Evolutionary conservation across 768 basidiomycete species (phyloP).

Genomic region (Hygrophorus pudorinus): DNA sequence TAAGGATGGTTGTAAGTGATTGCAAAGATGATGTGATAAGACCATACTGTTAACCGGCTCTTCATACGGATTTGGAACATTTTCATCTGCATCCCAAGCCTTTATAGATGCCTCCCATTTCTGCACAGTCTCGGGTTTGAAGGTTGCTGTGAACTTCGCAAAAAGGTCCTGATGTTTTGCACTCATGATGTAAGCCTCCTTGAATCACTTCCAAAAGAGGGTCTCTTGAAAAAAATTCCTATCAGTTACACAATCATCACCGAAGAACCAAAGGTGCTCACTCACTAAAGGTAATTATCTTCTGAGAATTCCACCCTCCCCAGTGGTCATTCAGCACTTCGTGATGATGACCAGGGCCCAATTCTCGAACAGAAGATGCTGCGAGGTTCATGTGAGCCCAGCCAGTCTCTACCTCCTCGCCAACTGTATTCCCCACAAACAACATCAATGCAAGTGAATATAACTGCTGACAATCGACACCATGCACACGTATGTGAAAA

Average conservation of each 20-base stretch:
- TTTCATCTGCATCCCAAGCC: background rate
- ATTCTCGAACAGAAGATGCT: conserved; percentile 24
- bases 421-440: conserved; percentile 17
- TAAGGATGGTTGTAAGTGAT: background rate
- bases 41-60: background rate
- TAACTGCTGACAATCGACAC: conserved; percentile 15
- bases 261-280: background rate
- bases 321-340: conserved; percentile 30
- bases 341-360: conserved; percentile 21
- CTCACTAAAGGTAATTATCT: conserved; percentile 18
- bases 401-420: conserved; percentile 25
- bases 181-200: background rate
- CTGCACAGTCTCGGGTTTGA: background rate
- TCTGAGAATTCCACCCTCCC: conserved; percentile 25
- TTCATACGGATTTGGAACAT: background rate
- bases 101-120: background rate
- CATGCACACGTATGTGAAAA: conserved; percentile 28
- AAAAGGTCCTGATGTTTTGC: background rate
- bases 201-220: background rate
- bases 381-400: conserved; percentile 27
- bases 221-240: background rate
- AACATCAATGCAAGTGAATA: conserved; percentile 21
- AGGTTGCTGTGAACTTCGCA: background rate
- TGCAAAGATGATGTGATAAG: background rate
- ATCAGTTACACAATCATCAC: background rate